A percentile compares a stretch with the other conserved stretches of the same genome.
Evolutionary conservation across 1,284 basidiomycete species (phyloP).

Genomic region (Hymenochaete sp.): DNA sequence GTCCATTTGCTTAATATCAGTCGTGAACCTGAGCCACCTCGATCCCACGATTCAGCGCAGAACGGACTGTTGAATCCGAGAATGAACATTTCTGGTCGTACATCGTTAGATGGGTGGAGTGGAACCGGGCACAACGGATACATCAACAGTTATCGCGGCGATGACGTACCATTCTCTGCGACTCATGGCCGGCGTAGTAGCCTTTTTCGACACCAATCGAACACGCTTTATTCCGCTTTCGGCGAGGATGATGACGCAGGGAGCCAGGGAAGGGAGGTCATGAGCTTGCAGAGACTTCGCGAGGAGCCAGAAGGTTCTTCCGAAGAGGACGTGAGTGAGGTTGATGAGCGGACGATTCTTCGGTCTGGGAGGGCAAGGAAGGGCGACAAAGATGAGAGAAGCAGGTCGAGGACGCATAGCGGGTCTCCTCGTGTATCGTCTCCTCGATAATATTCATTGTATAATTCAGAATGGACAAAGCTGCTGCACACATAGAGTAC

Average conservation of each 20-base stretch:
- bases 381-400: slow-evolving; percentile 4
- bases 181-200: slow-evolving; percentile 40
- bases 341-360: slow-evolving; percentile 45
- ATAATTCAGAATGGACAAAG: too few relatives aligned
- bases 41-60: slow-evolving; percentile 42
- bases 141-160: slow-evolving; percentile 24
- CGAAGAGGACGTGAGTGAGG: slow-evolving; percentile 32
- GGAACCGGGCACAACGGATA: slow-evolving; percentile 32
- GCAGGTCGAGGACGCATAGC: slow-evolving; percentile 14
- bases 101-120: slow-evolving; percentile 66
- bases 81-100: slow-evolving; percentile 55
- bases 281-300: slow-evolving; percentile 35
- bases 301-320: slow-evolving; percentile 31
- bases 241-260: slow-evolving; percentile 32
- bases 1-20: slow-evolving; percentile 87
- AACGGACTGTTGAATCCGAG: slow-evolving; percentile 73
- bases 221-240: slow-evolving; percentile 57
- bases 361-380: slow-evolving; percentile 11
- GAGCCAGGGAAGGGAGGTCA: slow-evolving; percentile 22
- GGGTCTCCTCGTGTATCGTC: slow-evolving; percentile 11
- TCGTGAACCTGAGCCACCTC: slow-evolving; percentile 49
- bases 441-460: too few relatives aligned
- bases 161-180: slow-evolving; percentile 28
- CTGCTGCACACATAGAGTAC: too few relatives aligned
- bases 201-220: slow-evolving; percentile 51